Evolutionary conservation across 192 early-diverging fungal genomes (phyloP).

Genomic region (Backusella australiensis): DNA sequence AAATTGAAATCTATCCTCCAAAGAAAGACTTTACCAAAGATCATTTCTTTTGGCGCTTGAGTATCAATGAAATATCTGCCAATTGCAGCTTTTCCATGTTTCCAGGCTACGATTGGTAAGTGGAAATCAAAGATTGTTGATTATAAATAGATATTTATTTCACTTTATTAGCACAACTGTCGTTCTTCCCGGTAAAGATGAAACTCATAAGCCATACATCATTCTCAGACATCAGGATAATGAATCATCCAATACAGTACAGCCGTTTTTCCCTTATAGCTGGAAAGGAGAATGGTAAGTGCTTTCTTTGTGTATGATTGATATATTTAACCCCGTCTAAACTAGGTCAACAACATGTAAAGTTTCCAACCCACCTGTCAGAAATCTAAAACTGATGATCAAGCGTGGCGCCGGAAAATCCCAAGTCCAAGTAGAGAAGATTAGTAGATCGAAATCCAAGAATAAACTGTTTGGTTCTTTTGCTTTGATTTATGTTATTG

Average conservation of each 20-base stretch:
- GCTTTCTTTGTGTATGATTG: background rate
- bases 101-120: slow-evolving; percentile 52
- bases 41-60: slow-evolving; percentile 56
- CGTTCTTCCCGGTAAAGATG: slow-evolving; percentile 15
- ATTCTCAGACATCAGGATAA: slow-evolving; percentile 50
- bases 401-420: slow-evolving; percentile 15
- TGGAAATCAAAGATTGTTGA: background rate
- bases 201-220: slow-evolving; percentile 20
- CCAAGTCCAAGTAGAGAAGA: slow-evolving; percentile 11
- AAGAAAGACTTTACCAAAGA: slow-evolving; percentile 42
- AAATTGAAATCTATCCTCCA: slow-evolving; percentile 56
- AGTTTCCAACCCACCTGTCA: slow-evolving; percentile 16
- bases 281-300: slow-evolving; percentile 52
- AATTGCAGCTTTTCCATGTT: slow-evolving; percentile 40
- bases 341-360: slow-evolving; percentile 29
- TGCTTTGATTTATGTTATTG: slow-evolving; percentile 58
- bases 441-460: slow-evolving; percentile 10
- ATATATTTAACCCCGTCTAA: background rate
- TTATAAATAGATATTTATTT: background rate
- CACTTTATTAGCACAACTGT: slow-evolving; percentile 23
- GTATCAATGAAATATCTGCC: slow-evolving; percentile 4
- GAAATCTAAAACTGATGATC: slow-evolving; percentile 18
- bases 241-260: slow-evolving; percentile 38
- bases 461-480: slow-evolving; percentile 52
- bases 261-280: slow-evolving; percentile 56